Evolutionary conservation across 345 rosid species (phyloP), one percentile per base, ranked within the genome.

Genomic region (Turritis glabra): DNA sequence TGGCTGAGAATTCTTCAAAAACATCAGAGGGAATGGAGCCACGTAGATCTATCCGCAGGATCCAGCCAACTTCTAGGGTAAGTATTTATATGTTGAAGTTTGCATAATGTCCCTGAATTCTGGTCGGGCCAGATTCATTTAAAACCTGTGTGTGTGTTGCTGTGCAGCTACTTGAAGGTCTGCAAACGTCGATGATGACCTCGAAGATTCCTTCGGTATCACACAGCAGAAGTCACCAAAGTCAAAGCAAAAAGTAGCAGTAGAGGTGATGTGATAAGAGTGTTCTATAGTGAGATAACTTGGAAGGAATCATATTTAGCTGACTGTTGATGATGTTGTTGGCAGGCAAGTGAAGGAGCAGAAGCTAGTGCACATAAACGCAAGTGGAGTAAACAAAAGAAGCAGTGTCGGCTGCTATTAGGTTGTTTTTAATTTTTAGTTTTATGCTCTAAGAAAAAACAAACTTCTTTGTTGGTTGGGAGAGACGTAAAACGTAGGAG

Each of bases 41-140:
- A 32, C 95, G 99, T n/a, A 85, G 99, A 80, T 96, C 98, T 57
- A 78, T 73, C 52, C 96, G 98, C 55, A 87, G 88, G 82, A 96
- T 96, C 76, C 97, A 90, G 83, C 99, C 99, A 64, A 96, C 99
- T 15, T 96, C 98, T 52, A 88, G 95, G 77, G 99, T 92, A 81
- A 85, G 97, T 71, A 9, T 41, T 13, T 10, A 44, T 35, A 53
- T 13, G 12, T 44, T 14, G 51, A 55, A 54, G 37, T 67, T 15
- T 35, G 50, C 79, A n/a, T 57, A 54, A 13, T 46, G 5, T 35
- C 23, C 67, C 65, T 57, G 7, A 43, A 19, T 38, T 29, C 33
- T 29, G 21, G 15, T 62, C 8, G 10, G 21, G 27, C 2, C 22
- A 0, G 41, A 9, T 55, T 23, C 46, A 29, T 59, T 73, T 21